These are phyloP conservation scores for Glycine tomentella DNA, from an alignment of 306 rosid species.

Conservation along the genomic window DNA sequence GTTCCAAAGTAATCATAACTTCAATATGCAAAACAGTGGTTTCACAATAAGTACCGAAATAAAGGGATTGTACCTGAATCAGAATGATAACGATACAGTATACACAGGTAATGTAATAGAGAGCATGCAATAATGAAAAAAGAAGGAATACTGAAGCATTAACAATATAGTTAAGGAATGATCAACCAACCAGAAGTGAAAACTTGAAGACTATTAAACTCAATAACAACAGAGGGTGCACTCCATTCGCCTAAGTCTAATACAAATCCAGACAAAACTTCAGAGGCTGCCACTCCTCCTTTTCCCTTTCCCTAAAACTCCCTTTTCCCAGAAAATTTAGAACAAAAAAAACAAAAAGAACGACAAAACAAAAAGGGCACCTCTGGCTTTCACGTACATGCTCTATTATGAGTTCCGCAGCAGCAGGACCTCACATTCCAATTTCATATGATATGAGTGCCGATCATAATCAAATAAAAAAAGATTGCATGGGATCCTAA, in stretches of 20 bases:
- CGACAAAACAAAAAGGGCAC: constrained; percentile 42
- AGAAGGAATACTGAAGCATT: neutral
- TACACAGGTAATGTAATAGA: neutral
- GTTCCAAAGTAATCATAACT: constrained; percentile 4
- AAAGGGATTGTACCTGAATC: neutral
- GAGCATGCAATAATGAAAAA: constrained; percentile 1
- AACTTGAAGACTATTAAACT: constrained; percentile 10
- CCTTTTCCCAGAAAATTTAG: constrained; percentile 42
- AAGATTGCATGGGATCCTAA: constrained; percentile 41
- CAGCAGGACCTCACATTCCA: constrained; percentile 35
- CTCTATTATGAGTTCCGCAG: constrained; percentile 18
- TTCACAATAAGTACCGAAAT: neutral
- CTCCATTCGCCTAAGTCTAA: constrained; percentile 28
- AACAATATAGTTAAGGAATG: neutral
- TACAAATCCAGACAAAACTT: constrained; percentile 56
- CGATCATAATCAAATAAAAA: constrained; percentile 5
- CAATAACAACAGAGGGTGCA: neutral
- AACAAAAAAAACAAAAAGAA: constrained; percentile 40
- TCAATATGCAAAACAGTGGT: neutral
- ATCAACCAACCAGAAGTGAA: constrained; percentile 14
- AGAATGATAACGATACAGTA: neutral
- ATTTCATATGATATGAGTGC: neutral
- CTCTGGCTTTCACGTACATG: constrained; percentile 46
- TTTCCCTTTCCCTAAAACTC: neutral
- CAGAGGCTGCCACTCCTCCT: constrained; percentile 50